Percentiles rank a stretch among this genome's conserved stretches.
Evolutionary conservation across 345 rosid species (phyloP).

Genomic region (Salix koriyanagi): DNA sequence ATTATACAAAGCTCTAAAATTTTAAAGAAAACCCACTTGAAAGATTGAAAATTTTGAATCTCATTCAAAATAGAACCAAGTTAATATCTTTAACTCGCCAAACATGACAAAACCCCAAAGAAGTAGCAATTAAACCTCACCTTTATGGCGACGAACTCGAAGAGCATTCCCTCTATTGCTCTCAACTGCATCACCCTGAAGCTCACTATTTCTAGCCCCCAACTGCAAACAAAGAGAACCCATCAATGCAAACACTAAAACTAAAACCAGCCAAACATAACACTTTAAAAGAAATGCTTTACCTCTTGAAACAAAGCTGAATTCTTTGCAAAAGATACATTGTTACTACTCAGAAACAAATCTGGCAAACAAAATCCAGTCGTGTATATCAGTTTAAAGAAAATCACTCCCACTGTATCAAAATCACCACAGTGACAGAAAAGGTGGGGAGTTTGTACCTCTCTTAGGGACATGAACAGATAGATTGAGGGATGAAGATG

Average conservation of each 20-base stretch:
- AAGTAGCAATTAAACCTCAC: conserved; percentile 15
- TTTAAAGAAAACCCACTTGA: neutral
- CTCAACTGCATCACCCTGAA: conserved; percentile 27
- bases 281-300: neutral
- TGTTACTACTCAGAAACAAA: conserved; percentile 2
- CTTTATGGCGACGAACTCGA: conserved; percentile 18
- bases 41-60: neutral
- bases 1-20: neutral
- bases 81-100: neutral
- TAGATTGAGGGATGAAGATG: conserved; percentile 17
- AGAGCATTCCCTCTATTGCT: conserved; percentile 4
- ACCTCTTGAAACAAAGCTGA: conserved; percentile 22
- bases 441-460: conserved; percentile 7
- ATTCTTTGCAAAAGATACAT: conserved; percentile 15
- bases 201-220: conserved; percentile 26
- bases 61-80: neutral
- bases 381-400: neutral
- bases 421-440: neutral
- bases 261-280: neutral
- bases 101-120: neutral
- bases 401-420: neutral
- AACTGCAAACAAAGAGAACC: conserved; percentile 18
- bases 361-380: conserved; percentile 11
- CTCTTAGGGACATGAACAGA: conserved; percentile 1
- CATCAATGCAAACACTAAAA: neutral